Conservation (phyloP, 345 rosid genomes). For the Camelina laxa region DNA sequence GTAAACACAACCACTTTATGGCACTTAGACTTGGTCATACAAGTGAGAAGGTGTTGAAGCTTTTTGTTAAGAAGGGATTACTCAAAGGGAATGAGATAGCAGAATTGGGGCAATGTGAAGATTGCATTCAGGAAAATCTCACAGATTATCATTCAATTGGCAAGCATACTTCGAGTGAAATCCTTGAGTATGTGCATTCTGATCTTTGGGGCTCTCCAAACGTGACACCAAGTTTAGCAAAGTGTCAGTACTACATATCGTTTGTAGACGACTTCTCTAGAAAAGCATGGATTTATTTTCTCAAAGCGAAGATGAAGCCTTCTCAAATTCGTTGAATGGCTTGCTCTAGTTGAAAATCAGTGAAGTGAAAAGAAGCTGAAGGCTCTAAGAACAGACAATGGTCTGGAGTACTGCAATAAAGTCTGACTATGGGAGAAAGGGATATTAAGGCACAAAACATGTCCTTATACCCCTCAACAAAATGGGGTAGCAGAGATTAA, state of each 20-base stretch:
- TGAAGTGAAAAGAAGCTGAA: not conserved
- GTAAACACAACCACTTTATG: not conserved
- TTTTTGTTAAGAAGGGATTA: not conserved
- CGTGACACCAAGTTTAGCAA: not conserved
- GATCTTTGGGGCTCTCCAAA: not conserved
- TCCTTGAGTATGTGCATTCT: not conserved
- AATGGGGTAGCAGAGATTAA: slow-evolving; percentile 1
- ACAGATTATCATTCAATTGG: not conserved
- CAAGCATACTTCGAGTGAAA: not conserved
- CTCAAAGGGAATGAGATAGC: not conserved
- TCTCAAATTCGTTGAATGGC: not conserved
- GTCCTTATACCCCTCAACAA: not conserved
- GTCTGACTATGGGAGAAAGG: not conserved
- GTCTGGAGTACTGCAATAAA: not conserved
- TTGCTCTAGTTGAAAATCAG: not conserved
- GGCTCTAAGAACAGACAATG: not conserved
- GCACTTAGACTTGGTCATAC: not conserved
- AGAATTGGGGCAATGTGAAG: not conserved
- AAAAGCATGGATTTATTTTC: not conserved
- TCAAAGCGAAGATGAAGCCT: not conserved
- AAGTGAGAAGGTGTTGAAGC: not conserved
- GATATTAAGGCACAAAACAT: not conserved
- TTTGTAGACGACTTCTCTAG: not conserved
- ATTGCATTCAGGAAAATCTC: not conserved
- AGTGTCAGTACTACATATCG: not conserved